These are phyloP conservation scores for Irpex lacteus DNA, from an alignment of 1,284 basidiomycete genomes.

Conservation along the genomic window DNA sequence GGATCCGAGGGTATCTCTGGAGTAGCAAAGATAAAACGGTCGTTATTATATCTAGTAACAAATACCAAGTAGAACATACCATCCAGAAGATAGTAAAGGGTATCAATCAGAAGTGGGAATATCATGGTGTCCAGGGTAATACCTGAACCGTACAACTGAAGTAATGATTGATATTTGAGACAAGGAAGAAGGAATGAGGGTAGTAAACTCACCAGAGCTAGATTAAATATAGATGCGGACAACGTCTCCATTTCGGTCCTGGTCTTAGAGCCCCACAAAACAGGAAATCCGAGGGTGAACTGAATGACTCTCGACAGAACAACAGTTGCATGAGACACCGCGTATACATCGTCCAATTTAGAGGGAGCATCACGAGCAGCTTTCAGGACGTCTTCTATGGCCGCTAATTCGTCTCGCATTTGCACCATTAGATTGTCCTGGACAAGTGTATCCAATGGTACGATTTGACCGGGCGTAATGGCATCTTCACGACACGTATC, in stretches of 20 bases:
- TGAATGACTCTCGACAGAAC: slow-evolving; percentile 33
- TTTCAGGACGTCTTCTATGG: slow-evolving; percentile 35
- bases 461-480: slow-evolving; percentile 11
- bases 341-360: background rate
- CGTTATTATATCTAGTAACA: background rate
- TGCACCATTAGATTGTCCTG: slow-evolving; percentile 55
- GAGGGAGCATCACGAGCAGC: slow-evolving; percentile 30
- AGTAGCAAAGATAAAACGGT: background rate
- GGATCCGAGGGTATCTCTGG: slow-evolving; percentile 56
- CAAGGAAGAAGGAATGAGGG: background rate
- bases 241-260: slow-evolving; percentile 46
- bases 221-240: slow-evolving; percentile 44
- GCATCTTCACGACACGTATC: slow-evolving; percentile 56
- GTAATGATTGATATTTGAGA: slow-evolving; percentile 10
- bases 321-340: background rate
- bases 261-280: slow-evolving; percentile 51
- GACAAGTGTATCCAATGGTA: slow-evolving; percentile 50
- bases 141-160: slow-evolving; percentile 50
- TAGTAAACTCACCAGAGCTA: slow-evolving; percentile 51
- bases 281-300: slow-evolving; percentile 66
- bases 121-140: slow-evolving; percentile 48
- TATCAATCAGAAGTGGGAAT: slow-evolving; percentile 70
- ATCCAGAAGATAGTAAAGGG: slow-evolving; percentile 68
- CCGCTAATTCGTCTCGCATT: slow-evolving; percentile 28
- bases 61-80: slow-evolving; percentile 40